Base-by-base conservation (phyloP, 2,329 filamentous ascomycete species). In the Ceratocystis destructans region DNA sequence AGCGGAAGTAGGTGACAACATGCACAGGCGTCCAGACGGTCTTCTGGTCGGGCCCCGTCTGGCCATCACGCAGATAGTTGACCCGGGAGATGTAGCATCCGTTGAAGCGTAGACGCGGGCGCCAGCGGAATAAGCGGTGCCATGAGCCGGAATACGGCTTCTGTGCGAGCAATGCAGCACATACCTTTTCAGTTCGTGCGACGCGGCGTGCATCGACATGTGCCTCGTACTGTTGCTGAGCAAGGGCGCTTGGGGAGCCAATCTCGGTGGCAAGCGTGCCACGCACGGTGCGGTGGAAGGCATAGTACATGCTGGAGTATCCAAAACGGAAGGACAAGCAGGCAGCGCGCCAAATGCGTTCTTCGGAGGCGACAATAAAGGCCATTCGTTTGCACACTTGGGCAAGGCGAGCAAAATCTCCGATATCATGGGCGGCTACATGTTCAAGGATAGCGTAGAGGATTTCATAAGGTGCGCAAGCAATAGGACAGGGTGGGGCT, bases 1-100 rank as follows among this genome's bases (percentile, higher is more conserved):
- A 99, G 67, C 94, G 90, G 77, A 96, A 99, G 77, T 97, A 99
- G 0, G 94, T 99, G 62, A 99, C 91, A 67, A 97, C 95, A 74
- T 96, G 91, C 45, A 97, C 87, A 7, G 92, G 92, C 28, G 83
- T 87, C 71, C 79, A 79, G 90, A 92, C 96, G 1, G 88, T 87
- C 20, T 87, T 77, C 65, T 85, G 86, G 69, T 86, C 87, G 22
- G 83, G 81, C 2, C 85, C 86, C 10, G 86, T 81, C 68, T 88
- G 88, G 41, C 94, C 94, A 0, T 90, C 79, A 28, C 94, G 88
- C 62, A 90, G 85, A 76, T 99, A 99, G 77, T 97, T 97, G 68
- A 96, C 91, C 0, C 93, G 97, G 75, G 86, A 90, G 75, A 99
- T 97, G 77, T 99, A 99, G 76, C 90, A 88, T 31, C 94, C 94